Conservation (phyloP, 1,284 basidiomycete species). For the Cutaneotrichosporon spelunceum region DNA sequence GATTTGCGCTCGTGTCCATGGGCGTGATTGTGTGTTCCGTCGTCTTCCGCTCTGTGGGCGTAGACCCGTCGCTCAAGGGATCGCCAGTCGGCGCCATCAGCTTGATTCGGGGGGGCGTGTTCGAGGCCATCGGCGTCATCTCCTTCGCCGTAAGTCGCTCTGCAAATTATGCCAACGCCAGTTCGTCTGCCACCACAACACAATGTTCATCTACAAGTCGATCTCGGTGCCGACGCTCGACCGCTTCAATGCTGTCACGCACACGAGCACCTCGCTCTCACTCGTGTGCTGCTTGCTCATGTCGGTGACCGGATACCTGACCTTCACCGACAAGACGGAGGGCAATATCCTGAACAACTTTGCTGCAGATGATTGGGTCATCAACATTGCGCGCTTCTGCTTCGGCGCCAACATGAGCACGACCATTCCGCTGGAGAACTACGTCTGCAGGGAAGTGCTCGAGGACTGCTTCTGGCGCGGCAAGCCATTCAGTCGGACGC, state of each 20-base stretch:
- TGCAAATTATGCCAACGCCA: conserved; percentile 16
- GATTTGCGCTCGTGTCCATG: conserved; percentile 88
- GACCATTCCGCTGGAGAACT: conserved; percentile 56
- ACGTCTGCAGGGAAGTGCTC: conserved; percentile 62
- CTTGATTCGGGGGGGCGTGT: conserved; percentile 70
- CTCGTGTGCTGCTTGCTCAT: conserved; percentile 77
- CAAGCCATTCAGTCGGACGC: conserved; percentile 70
- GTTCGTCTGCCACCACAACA: conserved; percentile 85
- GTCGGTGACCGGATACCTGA: conserved; percentile 83
- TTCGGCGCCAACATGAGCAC: conserved; percentile 99
- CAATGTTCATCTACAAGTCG: conserved; percentile 89
- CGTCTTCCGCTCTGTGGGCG: conserved; percentile 76
- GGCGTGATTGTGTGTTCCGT: conserved; percentile 87
- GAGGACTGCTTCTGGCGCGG: conserved; percentile 90
- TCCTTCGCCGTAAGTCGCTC: conserved; percentile 66
- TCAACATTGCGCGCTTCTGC: conserved; percentile 90
- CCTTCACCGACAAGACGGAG: conserved; percentile 91
- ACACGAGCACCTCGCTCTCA: conserved; percentile 79
- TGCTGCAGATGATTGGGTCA: conserved; percentile 68
- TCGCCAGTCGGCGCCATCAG: conserved; percentile 61
- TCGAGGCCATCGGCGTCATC: conserved; percentile 91
- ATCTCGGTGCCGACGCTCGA: conserved; percentile 80
- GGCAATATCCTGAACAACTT: conserved; percentile 96
- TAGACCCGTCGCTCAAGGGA: conserved; percentile 74
- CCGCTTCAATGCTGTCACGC: conserved; percentile 88